These are phyloP conservation scores for Blastocystis sp. DNA, from an alignment of 352 stramenopile species.

Conservation along the genomic window DNA sequence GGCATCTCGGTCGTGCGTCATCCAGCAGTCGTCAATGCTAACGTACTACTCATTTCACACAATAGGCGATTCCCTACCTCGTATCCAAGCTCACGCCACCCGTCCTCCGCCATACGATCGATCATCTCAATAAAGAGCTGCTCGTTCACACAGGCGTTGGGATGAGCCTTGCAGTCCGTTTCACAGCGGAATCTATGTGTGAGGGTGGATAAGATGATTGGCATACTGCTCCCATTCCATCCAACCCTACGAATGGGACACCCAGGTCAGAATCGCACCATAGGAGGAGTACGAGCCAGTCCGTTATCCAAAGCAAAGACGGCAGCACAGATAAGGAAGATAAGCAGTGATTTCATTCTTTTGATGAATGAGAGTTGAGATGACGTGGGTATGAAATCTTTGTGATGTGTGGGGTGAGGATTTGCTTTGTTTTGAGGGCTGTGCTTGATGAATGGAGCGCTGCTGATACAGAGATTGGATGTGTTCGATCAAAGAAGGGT, in stretches of 20 bases:
- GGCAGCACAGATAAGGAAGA: background rate
- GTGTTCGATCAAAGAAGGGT: too few species aligned
- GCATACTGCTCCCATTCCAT: background rate
- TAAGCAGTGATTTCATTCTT: background rate
- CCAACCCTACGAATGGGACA: background rate
- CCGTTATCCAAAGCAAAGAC: constrained; percentile 77
- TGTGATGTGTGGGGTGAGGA: too few species aligned
- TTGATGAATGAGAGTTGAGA: too few species aligned
- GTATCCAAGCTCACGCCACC: constrained; percentile 77
- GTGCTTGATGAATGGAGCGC: too few species aligned
- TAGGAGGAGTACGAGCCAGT: constrained; percentile 77
- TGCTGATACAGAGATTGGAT: too few species aligned
- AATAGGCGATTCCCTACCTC: background rate
- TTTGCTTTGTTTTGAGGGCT: too few species aligned
- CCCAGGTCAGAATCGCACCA: constrained; percentile 72
- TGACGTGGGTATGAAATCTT: too few species aligned
- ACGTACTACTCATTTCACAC: background rate
- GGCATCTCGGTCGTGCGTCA: constrained; percentile 65
- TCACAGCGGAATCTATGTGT: constrained; percentile 77
- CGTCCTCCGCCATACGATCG: constrained; percentile 75
- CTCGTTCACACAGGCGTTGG: constrained; percentile 75
- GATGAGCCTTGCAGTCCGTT: constrained; percentile 76
- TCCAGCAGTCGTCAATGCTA: constrained; percentile 76
- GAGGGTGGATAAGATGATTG: too few species aligned
- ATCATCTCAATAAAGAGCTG: constrained; percentile 75